Percentiles rank a stretch among this genome's conserved stretches.
Evolutionary conservation across 148 eudicot species (phyloP).

Genomic region (Vaccinium macrocarpon): DNA sequence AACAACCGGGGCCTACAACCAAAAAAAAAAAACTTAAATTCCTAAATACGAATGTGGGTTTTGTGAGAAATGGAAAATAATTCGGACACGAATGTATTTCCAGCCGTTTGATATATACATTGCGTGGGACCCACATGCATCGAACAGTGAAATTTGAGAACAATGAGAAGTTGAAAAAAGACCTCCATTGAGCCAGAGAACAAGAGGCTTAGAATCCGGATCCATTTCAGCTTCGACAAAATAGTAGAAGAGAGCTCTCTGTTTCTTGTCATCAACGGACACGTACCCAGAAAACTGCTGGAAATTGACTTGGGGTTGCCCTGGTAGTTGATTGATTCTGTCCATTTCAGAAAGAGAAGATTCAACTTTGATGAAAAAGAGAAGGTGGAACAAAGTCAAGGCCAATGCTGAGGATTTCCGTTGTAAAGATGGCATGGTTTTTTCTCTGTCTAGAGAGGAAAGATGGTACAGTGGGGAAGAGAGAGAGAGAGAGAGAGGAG

Average conservation of each 20-base stretch:
- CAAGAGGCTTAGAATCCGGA: conserved; percentile 31
- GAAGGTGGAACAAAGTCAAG: neutral
- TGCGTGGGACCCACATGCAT: no score
- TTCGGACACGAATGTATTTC: no score
- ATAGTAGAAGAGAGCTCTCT: conserved; percentile 27
- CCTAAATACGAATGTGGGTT: neutral
- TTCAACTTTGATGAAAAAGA: neutral
- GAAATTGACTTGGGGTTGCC: conserved; percentile 24
- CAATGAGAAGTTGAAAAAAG: neutral
- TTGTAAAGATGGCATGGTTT: conserved; percentile 20
- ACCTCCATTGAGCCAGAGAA: conserved; percentile 35
- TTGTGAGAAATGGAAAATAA: neutral
- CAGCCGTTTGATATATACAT: no score
- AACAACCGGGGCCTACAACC: conserved; percentile 32
- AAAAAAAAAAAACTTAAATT: neutral
- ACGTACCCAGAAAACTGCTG: conserved; percentile 31
- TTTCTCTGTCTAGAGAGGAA: conserved; percentile 1
- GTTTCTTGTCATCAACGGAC: conserved; percentile 25
- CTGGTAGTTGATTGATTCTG: conserved; percentile 22
- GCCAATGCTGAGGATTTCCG: conserved; percentile 23
- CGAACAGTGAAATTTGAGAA: no score
- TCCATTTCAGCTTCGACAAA: conserved; percentile 29
- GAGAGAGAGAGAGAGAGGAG: neutral
- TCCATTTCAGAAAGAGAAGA: conserved; percentile 15
- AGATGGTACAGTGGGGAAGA: neutral